Evolutionary conservation across 1,284 basidiomycete genomes (phyloP).

Genomic region (Ceratobasidium sp.): DNA sequence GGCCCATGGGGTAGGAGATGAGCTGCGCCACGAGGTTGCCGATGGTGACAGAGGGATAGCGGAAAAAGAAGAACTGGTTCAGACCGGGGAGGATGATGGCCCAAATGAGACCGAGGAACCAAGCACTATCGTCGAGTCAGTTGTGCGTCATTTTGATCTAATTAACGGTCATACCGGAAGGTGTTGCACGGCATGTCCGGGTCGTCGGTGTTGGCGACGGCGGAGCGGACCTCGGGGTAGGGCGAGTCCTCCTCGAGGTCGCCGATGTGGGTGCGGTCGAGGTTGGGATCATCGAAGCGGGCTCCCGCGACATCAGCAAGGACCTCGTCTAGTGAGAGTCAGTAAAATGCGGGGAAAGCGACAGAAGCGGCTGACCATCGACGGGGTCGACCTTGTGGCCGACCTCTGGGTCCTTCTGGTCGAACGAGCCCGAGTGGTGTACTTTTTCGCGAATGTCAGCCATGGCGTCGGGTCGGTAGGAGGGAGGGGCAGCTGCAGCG

Average conservation of each 20-base stretch:
- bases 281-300: slow-evolving; percentile 54
- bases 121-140: slow-evolving; percentile 50
- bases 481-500: slow-evolving; percentile 25
- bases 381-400: slow-evolving; percentile 29
- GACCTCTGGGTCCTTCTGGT: slow-evolving; percentile 32
- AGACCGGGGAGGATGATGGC: slow-evolving; percentile 67
- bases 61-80: slow-evolving; percentile 60
- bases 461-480: slow-evolving; percentile 20
- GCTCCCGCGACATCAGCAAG: slow-evolving; percentile 51
- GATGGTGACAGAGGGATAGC: slow-evolving; percentile 55
- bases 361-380: background rate
- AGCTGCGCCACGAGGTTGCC: slow-evolving; percentile 59
- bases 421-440: slow-evolving; percentile 11
- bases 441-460: slow-evolving; percentile 21
- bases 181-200: slow-evolving; percentile 56
- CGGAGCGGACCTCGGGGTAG: slow-evolving; percentile 60
- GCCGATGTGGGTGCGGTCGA: slow-evolving; percentile 52
- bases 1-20: slow-evolving; percentile 68
- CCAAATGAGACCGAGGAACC: slow-evolving; percentile 64
- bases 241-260: slow-evolving; percentile 62
- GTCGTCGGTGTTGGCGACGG: slow-evolving; percentile 58
- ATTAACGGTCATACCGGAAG: slow-evolving; percentile 52
- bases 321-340: slow-evolving; percentile 6
- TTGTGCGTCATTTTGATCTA: slow-evolving; percentile 48
- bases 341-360: background rate